Evolutionary conservation across 306 rosid species (phyloP).

Genomic region (Fragaria nilgerrensis): DNA sequence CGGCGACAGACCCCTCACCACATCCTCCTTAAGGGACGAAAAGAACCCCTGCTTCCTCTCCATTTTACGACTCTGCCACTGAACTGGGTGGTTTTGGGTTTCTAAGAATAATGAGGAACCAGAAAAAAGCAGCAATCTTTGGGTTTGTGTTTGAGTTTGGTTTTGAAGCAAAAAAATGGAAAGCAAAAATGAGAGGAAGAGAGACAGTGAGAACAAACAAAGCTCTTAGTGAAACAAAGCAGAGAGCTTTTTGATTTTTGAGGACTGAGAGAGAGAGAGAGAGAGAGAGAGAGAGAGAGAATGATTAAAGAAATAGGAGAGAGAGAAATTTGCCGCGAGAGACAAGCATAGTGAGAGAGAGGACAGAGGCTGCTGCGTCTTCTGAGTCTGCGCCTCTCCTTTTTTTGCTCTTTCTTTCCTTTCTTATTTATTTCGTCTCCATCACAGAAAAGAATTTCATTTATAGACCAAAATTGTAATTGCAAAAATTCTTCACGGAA

Average conservation of each 20-base stretch:
- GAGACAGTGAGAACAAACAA: constrained; percentile 29
- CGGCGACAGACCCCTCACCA: constrained; percentile 84
- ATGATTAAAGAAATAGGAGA: constrained; percentile 3
- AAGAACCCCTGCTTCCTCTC: constrained; percentile 91
- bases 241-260: not conserved
- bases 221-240: constrained; percentile 1
- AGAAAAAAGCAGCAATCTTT: not conserved
- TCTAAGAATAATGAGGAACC: not conserved
- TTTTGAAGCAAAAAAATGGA: not conserved
- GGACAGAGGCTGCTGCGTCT: not conserved
- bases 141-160: not conserved
- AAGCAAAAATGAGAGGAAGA: not conserved
- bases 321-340: constrained; percentile 1
- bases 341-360: not conserved
- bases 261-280: not conserved
- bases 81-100: not conserved
- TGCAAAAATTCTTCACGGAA: not conserved
- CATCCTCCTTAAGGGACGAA: constrained; percentile 76
- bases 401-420: not conserved
- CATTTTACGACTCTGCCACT: constrained; percentile 39
- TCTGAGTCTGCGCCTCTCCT: not conserved
- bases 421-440: not conserved
- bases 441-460: not conserved
- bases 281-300: not conserved
- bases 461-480: not conserved